Conservation (phyloP, 2,329 filamentous ascomycete genomes). For the Mycosphaerella sp. region DNA sequence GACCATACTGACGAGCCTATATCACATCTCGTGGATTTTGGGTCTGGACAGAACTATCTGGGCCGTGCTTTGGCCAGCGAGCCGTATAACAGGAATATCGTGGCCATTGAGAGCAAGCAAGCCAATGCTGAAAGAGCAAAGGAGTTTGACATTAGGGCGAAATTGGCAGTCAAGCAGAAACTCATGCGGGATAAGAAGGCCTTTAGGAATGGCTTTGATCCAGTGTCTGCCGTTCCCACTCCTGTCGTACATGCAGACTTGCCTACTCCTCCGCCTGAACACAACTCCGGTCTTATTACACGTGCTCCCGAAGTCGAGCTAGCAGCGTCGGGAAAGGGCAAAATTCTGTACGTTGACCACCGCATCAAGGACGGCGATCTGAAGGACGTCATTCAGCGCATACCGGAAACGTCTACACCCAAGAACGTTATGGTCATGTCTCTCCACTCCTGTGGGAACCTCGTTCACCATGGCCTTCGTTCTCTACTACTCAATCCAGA, state of each 20-base stretch:
- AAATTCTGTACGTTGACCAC: constrained; percentile 72
- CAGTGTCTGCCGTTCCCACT: constrained; percentile 1
- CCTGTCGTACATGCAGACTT: constrained; percentile 17
- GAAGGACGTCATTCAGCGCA: constrained; percentile 56
- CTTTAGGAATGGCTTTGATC: constrained; percentile 47
- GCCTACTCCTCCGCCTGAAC: constrained; percentile 23
- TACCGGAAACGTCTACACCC: constrained; percentile 13
- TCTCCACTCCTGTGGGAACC: constrained; percentile 93
- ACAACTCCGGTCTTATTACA: constrained; percentile 3
- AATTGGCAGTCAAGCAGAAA: constrained; percentile 64
- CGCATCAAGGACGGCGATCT: constrained; percentile 68
- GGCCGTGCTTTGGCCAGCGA: constrained; percentile 77
- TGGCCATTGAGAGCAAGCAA: constrained; percentile 83
- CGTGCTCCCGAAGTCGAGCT: constrained; percentile 18
- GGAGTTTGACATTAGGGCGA: constrained; percentile 75
- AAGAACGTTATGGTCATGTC: constrained; percentile 74
- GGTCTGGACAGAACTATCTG: constrained; percentile 93
- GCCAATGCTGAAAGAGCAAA: constrained; percentile 82
- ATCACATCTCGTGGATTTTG: constrained; percentile 90
- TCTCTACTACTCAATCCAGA: constrained; percentile 77
- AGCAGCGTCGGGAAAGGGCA: constrained; percentile 48
- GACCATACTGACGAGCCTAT: constrained; percentile 48
- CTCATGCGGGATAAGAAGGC: constrained; percentile 79
- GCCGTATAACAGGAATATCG: constrained; percentile 78
- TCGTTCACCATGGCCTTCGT: constrained; percentile 89